Conservation (phyloP, 2,329 filamentous ascomycete genomes). For the Neonectria coccinea region DNA sequence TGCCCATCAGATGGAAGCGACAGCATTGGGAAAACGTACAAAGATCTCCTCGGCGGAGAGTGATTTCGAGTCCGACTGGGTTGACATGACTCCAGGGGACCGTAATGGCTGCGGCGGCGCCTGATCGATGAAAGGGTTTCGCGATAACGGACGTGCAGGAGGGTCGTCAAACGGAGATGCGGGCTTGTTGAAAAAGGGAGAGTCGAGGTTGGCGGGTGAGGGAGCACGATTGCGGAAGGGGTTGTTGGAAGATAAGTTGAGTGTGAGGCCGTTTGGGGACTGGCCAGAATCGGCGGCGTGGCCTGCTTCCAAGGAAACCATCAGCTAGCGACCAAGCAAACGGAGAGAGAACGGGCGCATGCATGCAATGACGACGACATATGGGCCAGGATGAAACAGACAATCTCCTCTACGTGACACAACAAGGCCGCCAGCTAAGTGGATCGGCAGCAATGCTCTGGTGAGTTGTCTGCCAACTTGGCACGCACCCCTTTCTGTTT, state of each 20-base stretch:
- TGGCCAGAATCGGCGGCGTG: conserved; percentile 41
- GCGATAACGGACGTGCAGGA: conserved; percentile 71
- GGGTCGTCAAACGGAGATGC: conserved; percentile 71
- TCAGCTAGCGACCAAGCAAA: conserved; percentile 44
- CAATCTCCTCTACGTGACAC: conserved; percentile 50
- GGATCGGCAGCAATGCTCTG: conserved; percentile 40
- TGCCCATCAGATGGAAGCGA: background rate
- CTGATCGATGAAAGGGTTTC: conserved; percentile 80
- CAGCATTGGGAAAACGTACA: conserved; percentile 66
- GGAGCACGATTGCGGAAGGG: conserved; percentile 80
- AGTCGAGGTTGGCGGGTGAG: conserved; percentile 63
- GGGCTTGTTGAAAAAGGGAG: conserved; percentile 53
- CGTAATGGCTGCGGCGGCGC: conserved; percentile 55
- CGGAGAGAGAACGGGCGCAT: conserved; percentile 41
- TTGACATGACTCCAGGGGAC: conserved; percentile 63
- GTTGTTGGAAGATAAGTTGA: conserved; percentile 84
- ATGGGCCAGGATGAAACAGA: conserved; percentile 48
- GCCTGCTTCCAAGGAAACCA: conserved; percentile 43
- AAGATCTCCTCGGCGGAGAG: conserved; percentile 78
- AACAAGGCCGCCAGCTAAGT: conserved; percentile 45
- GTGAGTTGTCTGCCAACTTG: conserved; percentile 44
- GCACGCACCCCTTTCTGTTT: conserved; percentile 36
- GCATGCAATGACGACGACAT: conserved; percentile 47
- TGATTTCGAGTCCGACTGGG: conserved; percentile 58
- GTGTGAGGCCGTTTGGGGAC: conserved; percentile 59